Evolutionary conservation across 2,329 filamentous ascomycete species (phyloP), one percentile per base, ranked within the genome.

Genomic region (Cadophora sp.): DNA sequence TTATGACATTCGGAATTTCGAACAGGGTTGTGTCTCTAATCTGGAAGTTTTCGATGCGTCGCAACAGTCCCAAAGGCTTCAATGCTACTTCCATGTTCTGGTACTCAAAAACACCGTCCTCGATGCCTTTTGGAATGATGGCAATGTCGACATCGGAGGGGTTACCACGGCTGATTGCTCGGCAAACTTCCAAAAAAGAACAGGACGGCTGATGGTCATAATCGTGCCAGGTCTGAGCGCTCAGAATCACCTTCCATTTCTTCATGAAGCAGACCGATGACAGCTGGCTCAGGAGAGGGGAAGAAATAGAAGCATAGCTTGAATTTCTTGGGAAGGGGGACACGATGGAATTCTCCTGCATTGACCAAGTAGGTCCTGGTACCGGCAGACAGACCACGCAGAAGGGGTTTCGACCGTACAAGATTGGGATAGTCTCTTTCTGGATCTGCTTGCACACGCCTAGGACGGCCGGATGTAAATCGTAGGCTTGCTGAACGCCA

Each of bases 371-470:
- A 16, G 19, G 37, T 16, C 7, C n/a, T 24, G 4, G 3, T 14
- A 9, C 19, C 19, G n/a, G 12, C 12, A 51, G 22, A 19, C 69
- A 69, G 1, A 61, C 58, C 11, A 68, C 65, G 16, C 51, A 65
- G 78, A 85, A 85, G 31, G 76, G 78, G 72, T 84, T 82, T 7
- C 74, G 72, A 9, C 76, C 78, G 75, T 85, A 86, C 3, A 85
- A 77, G 16, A 84, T 75, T 9, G 77, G 73, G 77, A 22, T 48
- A 16, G 59, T 65, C n/a, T 71, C 69, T 0, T 16, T n/a, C 12
- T 67, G 26, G 19, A 69, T 50, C 19, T 60, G 26, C 1, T 12
- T 62, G 22, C 63, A 68, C 5, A 62, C 34, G 59, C 64, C 37
- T 19, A 72, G 48, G 37, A 72, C 50, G 0, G 64, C 19, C n/a